These are phyloP conservation scores for Albatrellus ellisii DNA, from an alignment of 768 basidiomycete species.

Conservation along the genomic window DNA sequence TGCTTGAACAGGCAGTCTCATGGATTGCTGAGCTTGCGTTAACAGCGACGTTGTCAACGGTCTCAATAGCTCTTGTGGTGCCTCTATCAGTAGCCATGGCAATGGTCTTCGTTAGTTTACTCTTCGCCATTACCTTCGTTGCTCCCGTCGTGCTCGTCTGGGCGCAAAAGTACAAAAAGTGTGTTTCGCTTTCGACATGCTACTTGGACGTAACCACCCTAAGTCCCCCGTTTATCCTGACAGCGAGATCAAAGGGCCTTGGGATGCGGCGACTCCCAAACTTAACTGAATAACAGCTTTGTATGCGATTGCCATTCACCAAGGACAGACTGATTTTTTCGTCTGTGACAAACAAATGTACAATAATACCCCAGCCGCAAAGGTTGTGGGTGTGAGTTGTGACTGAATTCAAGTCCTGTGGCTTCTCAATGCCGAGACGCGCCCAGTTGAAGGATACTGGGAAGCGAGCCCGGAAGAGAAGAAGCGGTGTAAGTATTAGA, in stretches of 20 bases:
- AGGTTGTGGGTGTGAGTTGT: too few species aligned
- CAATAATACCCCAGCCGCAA: too few species aligned
- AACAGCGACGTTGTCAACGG: conserved; percentile 37
- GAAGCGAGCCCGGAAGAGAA: too few species aligned
- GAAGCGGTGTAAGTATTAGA: too few species aligned
- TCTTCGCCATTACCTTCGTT: conserved; percentile 50
- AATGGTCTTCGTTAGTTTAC: conserved; percentile 34
- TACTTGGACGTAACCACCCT: conserved; percentile 8
- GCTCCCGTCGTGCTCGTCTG: conserved; percentile 68
- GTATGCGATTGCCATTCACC: too few species aligned
- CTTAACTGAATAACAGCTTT: too few species aligned
- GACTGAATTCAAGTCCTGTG: too few species aligned
- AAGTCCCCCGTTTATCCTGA: conserved; percentile 10
- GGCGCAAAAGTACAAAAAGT: conserved; percentile 87
- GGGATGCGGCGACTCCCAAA: conserved; percentile 73
- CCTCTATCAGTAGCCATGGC: conserved; percentile 43
- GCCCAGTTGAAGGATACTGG: too few species aligned
- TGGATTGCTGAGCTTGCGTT: conserved; percentile 32
- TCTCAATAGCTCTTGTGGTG: conserved; percentile 37
- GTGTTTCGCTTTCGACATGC: conserved; percentile 18
- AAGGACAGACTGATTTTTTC: too few species aligned
- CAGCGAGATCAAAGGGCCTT: conserved; percentile 82
- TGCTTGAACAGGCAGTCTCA: conserved; percentile 30
- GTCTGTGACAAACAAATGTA: too few species aligned
- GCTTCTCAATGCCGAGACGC: too few species aligned